phyloP scores from a whole-genome alignment of 1,284 basidiomycete genomes.

The Ustilago hordei region DNA sequence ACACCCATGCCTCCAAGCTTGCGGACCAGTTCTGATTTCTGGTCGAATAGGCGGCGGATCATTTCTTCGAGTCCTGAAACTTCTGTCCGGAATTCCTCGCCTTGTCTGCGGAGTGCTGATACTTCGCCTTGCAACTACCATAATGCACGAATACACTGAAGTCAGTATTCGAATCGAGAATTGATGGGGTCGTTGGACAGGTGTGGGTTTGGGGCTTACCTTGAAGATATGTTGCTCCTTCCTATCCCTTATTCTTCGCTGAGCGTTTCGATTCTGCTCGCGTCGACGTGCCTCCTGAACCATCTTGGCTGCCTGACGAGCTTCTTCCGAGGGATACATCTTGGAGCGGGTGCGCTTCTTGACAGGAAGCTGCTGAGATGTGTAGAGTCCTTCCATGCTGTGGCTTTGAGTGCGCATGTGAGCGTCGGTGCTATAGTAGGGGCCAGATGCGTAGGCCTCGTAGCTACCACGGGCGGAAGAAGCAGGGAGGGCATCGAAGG shows the following conservation, averaged over 20 bases:
- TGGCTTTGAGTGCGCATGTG: slow-evolving; percentile 6
- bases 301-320: slow-evolving; percentile 30
- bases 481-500: slow-evolving; percentile 6
- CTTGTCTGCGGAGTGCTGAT: slow-evolving; percentile 9
- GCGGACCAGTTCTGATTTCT: slow-evolving; percentile 13
- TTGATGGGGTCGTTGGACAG: not conserved
- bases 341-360: slow-evolving; percentile 16
- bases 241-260: slow-evolving; percentile 32
- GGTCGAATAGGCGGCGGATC: slow-evolving; percentile 25
- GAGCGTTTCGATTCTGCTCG: slow-evolving; percentile 45
- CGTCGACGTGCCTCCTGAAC: slow-evolving; percentile 32
- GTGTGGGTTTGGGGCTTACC: slow-evolving; percentile 7
- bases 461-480: slow-evolving; percentile 1
- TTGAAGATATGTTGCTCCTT: slow-evolving; percentile 48
- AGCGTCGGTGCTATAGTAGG: not conserved
- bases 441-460: slow-evolving; percentile 4
- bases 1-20: slow-evolving; percentile 14
- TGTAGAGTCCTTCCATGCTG: slow-evolving; percentile 10
- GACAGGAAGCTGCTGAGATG: slow-evolving; percentile 11
- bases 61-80: slow-evolving; percentile 24
- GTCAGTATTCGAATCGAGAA: not conserved
- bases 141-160: not conserved
- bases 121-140: slow-evolving; percentile 36
- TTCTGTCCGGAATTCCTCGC: slow-evolving; percentile 10
- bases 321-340: slow-evolving; percentile 31